Percentiles rank a stretch among this genome's conserved stretches.
Evolutionary conservation across 1,284 basidiomycete genomes (phyloP).

Genomic region (Pisolithus thermaeus): DNA sequence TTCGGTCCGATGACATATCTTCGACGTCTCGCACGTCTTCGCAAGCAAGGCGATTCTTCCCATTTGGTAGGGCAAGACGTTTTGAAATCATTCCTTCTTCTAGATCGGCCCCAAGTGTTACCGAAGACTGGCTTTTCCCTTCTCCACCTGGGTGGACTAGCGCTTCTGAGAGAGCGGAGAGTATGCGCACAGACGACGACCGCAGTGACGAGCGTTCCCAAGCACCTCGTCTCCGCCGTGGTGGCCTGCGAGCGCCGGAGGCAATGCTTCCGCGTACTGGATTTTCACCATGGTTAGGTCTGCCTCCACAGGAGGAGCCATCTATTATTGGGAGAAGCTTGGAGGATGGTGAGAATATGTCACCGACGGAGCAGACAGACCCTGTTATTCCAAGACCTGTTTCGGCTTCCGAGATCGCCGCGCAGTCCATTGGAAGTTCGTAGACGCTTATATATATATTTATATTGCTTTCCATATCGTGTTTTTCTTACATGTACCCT

Average conservation of each 20-base stretch:
- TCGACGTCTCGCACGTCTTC: conserved; percentile 4
- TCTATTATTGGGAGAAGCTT: neutral
- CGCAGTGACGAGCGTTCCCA: conserved; percentile 19
- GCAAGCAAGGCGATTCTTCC: conserved; percentile 28
- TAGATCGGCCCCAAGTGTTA: conserved; percentile 21
- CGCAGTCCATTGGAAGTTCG: neutral
- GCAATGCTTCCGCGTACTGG: conserved; percentile 41
- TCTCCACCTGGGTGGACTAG: conserved; percentile 14
- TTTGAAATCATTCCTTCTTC: conserved; percentile 28
- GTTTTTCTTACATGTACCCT: neutral
- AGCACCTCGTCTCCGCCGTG: conserved; percentile 50
- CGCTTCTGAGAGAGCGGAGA: conserved; percentile 15
- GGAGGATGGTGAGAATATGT: neutral
- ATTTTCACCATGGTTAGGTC: neutral
- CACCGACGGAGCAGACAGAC: neutral
- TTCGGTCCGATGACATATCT: neutral
- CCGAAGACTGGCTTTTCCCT: conserved; percentile 30
- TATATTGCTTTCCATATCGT: neutral
- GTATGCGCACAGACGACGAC: conserved; percentile 14
- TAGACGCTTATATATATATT: neutral
- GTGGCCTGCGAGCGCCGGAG: conserved; percentile 55
- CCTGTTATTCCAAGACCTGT: conserved; percentile 1
- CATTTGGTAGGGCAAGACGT: conserved; percentile 25
- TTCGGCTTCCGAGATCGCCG: neutral
- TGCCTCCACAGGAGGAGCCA: neutral